phyloP scores from a whole-genome alignment of 352 stramenopile species.

The Phytophthora hybrid region DNA sequence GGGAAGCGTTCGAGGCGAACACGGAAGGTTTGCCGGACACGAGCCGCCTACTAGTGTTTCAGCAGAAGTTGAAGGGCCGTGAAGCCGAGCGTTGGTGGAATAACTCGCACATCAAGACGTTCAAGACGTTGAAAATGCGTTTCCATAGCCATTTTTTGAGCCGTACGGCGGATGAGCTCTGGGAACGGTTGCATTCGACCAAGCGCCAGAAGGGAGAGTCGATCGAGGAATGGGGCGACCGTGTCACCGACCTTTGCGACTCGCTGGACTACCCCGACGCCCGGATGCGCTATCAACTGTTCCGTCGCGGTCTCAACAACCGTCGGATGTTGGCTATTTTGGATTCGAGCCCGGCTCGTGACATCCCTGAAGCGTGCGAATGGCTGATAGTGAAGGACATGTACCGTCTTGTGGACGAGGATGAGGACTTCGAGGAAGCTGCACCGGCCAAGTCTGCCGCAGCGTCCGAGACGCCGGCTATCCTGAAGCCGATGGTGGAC shows the following conservation, averaged over 20 bases:
- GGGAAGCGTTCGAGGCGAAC: constrained; percentile 3
- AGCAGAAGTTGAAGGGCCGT: not conserved
- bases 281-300: not conserved
- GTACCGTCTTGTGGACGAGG: not conserved
- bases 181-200: not conserved
- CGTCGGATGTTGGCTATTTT: not conserved
- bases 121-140: not conserved
- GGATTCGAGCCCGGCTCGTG: not conserved
- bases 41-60: not conserved
- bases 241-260: constrained; percentile 2
- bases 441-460: not conserved
- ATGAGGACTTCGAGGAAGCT: not conserved
- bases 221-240: constrained; percentile 11
- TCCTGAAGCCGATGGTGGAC: not conserved
- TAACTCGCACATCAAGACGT: not conserved
- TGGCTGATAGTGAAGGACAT: constrained; percentile 10
- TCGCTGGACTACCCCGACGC: constrained; percentile 5
- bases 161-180: not conserved
- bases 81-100: constrained; percentile 6
- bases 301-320: not conserved
- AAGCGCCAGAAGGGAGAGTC: not conserved
- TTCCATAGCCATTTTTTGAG: constrained; percentile 10
- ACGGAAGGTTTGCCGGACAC: not conserved
- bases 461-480: not conserved
- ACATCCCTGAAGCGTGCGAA: constrained; percentile 4